Evolutionary conservation across 129 eudicot genomes (phyloP), one percentile per base, ranked within the genome.

Genomic region (Artemisia annua): DNA sequence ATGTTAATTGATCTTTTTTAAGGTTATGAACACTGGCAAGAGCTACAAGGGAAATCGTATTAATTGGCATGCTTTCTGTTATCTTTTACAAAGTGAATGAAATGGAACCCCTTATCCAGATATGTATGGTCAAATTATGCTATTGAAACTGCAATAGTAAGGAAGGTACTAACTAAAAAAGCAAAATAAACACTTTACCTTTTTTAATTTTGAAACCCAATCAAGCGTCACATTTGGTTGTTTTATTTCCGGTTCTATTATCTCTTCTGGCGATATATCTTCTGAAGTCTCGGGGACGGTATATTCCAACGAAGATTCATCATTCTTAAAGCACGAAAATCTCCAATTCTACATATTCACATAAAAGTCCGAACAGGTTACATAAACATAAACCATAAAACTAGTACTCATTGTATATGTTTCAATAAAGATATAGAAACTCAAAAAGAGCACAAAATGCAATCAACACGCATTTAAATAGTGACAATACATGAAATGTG

Each of bases 291-390:
- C 79, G 9, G 66, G 50, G 11, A 64, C 32, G 2, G 68, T 52
- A 54, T 60, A 71, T 30, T 83, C 84, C 11, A 73, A 66, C 22
- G 84, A 70, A 54, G 81, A 74, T 12, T 78, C 86, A 26, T 83
- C 91, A 48, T 71, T 69, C 82, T 79, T 84, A 73, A 86, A 86
- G 83, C 86, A 86, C 18, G 80, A 78, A 77, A 83, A 57, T 72
- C 59, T 81, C 88, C 84, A 86, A 67, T 53, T 86, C 88, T 83
- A 58, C 80, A 80, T 0, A 46, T 69, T 43, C 32, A 62, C 4
- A 11, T 17, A 17, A 66, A 63, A 71, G 11, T n/a, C n/a, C n/a
- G n/a, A n/a, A n/a, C n/a, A n/a, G n/a, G n/a, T n/a, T n/a, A n/a
- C n/a, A n/a, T n/a, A n/a, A n/a, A n/a, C n/a, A n/a, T n/a, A n/a